Base-by-base conservation (phyloP, 306 rosid species). In the Lathyrus sativus region DNA sequence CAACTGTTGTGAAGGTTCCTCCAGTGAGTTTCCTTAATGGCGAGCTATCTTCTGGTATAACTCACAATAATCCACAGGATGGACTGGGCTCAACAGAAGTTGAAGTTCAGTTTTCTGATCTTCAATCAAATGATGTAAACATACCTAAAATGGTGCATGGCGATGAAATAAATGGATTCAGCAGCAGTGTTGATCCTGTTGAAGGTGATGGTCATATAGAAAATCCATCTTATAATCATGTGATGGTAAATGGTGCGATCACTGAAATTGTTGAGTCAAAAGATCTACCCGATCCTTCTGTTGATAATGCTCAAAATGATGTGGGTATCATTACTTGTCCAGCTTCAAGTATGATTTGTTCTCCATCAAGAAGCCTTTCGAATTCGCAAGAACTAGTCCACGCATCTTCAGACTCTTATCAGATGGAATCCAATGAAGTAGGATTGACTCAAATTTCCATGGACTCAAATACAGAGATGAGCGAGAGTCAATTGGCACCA, bases 91-190 rank as follows among this genome's bases (percentile, higher is more conserved):
- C 67, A 54, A 51, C 72, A 31, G 86, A 26, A 26, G 29, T 26
- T 26, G 29, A 26, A 26, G 29, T 26, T 26, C 29, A 4, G 29
- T 26, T 26, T 26, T 26, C 29, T 26, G 29, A 26, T 26, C 29
- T 26, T 3, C 29, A 26, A 26, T 26, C 29, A 26, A 26, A 26
- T 26, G 29, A 26, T 26, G 29, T 26, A 3, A 3, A 26, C 29
- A 26, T 26, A 26, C 29, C 29, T 26, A 26, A 26, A 26, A 69
- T 74, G 44, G 54, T 41, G 76, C 80, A 79, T 58, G 64, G 41
- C 65, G 83, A 78, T 62, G 86, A 79, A 73, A 70, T 69, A 70
- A 78, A 46, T 56, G 64, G 37, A 68, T 73, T 82, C 44, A 76
- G 74, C 35, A 54, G 73, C 71, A 28, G 43, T 72, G 79, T 49